Conservation (phyloP, 371 early-diverging fungal genomes). For the Syncephalastrum contaminatum region DNA sequence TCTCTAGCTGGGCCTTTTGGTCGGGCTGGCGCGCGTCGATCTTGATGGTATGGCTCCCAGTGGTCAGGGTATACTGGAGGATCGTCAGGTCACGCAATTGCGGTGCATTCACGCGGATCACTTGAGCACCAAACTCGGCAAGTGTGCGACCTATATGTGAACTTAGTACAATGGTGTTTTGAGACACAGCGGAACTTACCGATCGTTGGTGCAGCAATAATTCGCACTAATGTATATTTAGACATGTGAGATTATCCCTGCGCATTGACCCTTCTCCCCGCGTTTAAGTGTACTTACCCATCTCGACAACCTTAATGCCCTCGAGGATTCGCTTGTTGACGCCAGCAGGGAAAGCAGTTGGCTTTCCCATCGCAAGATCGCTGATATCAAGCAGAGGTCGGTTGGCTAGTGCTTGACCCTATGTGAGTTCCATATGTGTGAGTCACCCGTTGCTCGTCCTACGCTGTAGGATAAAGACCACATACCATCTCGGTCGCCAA, state of each 20-base stretch:
- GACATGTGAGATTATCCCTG: not conserved
- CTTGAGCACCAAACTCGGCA: constrained; percentile 21
- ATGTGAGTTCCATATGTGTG: not conserved
- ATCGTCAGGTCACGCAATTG: constrained; percentile 12
- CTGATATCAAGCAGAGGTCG: constrained; percentile 3
- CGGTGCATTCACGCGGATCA: constrained; percentile 19
- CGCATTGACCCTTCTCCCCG: not conserved
- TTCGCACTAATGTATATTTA: constrained; percentile 2
- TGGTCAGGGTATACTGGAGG: constrained; percentile 14
- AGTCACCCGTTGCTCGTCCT: too few relatives aligned
- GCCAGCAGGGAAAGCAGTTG: constrained; percentile 4
- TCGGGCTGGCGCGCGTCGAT: constrained; percentile 15
- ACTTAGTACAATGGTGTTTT: too few relatives aligned
- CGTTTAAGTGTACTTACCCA: constrained; percentile 4
- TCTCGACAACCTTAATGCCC: constrained; percentile 11
- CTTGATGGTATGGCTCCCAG: constrained; percentile 10
- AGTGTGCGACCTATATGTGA: constrained; percentile 7
- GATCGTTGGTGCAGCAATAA: constrained; percentile 12
- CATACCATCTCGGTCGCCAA: constrained; percentile 12
- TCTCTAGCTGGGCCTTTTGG: constrained; percentile 7
- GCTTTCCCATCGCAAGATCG: not conserved
- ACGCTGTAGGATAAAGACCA: not conserved
- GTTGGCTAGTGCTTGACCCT: constrained; percentile 9
- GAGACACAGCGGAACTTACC: not conserved
- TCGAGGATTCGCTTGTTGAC: constrained; percentile 6